A percentile compares a stretch with the other conserved stretches of the same genome.
phyloP scores from a whole-genome alignment of 495 filamentous ascomycete genomes.

The Penicillium macrosclerotiorum region DNA sequence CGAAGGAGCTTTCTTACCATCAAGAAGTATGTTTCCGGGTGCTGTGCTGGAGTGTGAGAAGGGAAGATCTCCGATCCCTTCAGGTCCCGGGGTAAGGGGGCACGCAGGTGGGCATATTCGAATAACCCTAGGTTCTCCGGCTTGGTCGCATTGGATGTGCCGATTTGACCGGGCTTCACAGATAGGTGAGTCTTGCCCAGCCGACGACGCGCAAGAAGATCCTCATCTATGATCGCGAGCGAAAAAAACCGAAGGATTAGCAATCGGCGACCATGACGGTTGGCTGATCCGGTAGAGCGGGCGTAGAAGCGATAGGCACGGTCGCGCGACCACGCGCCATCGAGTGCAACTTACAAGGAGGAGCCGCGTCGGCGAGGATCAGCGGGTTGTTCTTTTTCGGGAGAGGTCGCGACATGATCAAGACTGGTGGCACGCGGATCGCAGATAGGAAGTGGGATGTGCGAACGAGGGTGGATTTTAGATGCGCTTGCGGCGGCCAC shows the following conservation, averaged over 20 bases:
- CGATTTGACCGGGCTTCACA: constrained; percentile 68
- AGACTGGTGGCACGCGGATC: constrained; percentile 3
- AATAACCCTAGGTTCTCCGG: constrained; percentile 75
- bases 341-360: constrained; percentile 50
- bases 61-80: constrained; percentile 88
- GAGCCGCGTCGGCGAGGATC: constrained; percentile 68
- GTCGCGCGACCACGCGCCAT: constrained; percentile 22
- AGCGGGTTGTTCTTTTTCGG: constrained; percentile 75
- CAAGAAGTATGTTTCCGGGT: constrained; percentile 89
- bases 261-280: constrained; percentile 3
- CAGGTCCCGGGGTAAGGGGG: constrained; percentile 84
- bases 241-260: constrained; percentile 28
- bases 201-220: constrained; percentile 79
- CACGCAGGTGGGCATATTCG: constrained; percentile 93
- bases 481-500: constrained; percentile 42
- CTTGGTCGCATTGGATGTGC: constrained; percentile 64
- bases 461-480: constrained; percentile 18
- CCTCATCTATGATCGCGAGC: constrained; percentile 56
- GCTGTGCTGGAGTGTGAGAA: constrained; percentile 48
- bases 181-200: constrained; percentile 88
- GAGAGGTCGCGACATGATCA: constrained; percentile 63
- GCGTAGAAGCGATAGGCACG: constrained; percentile 10
- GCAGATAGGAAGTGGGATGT: constrained; percentile 16
- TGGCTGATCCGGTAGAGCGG: constrained; percentile 7
- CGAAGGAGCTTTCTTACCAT: constrained; percentile 60